Conservation (phyloP, 306 rosid genomes). For the Vicia sativa region DNA sequence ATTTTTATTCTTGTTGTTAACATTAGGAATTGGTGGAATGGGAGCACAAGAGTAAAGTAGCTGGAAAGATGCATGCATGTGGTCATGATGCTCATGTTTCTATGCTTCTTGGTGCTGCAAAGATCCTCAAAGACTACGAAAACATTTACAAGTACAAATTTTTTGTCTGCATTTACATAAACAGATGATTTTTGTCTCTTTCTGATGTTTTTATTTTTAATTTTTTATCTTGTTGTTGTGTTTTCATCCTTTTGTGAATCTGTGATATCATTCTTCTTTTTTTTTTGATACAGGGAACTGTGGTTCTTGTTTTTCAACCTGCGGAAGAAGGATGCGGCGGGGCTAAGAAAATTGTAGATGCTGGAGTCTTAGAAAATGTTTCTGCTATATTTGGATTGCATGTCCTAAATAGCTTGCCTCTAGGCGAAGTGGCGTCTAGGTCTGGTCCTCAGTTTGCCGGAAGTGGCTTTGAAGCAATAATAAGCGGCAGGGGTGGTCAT, state of each 20-base stretch:
- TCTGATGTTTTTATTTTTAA: too few species aligned
- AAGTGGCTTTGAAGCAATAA: conserved; percentile 72
- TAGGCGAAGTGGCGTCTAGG: conserved; percentile 65
- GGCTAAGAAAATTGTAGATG: conserved; percentile 69
- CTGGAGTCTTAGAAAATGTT: conserved; percentile 63
- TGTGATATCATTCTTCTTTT: conserved; percentile 16
- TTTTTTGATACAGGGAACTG: conserved; percentile 65
- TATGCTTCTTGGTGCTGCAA: too few species aligned
- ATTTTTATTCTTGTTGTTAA: too few species aligned
- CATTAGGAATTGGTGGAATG: too few species aligned
- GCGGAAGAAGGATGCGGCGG: conserved; percentile 96
- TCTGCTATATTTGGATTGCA: conserved; percentile 82
- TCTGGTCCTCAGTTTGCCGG: conserved; percentile 77
- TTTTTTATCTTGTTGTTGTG: too few species aligned
- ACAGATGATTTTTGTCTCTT: conserved; percentile 5
- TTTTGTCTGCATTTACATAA: too few species aligned
- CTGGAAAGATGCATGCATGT: too few species aligned
- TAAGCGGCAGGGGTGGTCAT: conserved; percentile 89
- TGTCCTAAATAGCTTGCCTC: conserved; percentile 28
- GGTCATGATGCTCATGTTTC: too few species aligned
- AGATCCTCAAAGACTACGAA: too few species aligned
- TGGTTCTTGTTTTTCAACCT: conserved; percentile 89
- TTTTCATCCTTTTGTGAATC: background rate
- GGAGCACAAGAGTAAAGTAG: too few species aligned
- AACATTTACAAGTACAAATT: too few species aligned